Base-by-base conservation (phyloP, 352 stramenopile species). In the Globisporangium parvum region DNA sequence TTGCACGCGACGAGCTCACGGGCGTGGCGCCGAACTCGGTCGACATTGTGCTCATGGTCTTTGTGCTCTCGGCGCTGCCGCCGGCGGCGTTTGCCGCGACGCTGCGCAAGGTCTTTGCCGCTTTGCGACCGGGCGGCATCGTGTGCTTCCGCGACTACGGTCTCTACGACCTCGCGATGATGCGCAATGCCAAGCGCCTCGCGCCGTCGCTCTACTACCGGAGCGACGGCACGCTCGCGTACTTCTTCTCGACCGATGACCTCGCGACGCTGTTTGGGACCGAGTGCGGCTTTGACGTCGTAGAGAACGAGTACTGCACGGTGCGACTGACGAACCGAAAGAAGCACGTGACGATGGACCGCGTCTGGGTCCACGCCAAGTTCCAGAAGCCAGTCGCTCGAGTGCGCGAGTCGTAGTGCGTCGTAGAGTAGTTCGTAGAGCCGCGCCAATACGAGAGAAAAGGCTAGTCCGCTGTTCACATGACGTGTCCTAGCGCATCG, bases 91-190 rank as follows among this genome's bases (percentile, higher is more conserved):
- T 91, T 33, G 49, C 39, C 1, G 42, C 54, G 21, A 76, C 78
- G 23, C 44, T 96, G 40, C 51, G 59, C n/a, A 87, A 89, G 52
- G 72, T 93, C 20, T 78, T 67, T 45, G 44, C 60, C 14, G 70
- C 71, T 6, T 59, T 90, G 37, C 74, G 71, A 28, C 76, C 73
- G 12, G 86, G 82, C 14, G 86, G 84, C 6, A 60, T 91, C 47
- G 69, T 94, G 23, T 93, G 83, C 66, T 92, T 96, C 40, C 79
- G 86, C 28, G 86, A 96, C 67, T 96, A 94, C 44, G 86, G 81
- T 12, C 69, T 93, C 18, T 96, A 91, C 64, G 86, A 96, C 54
- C 68, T 96, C 12, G 84, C 86, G 26, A 94, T 96, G 85, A 69
- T 83, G 17, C 80, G 83, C 48, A 93, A 83, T 51, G 70, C 76